Conservation (phyloP, 768 basidiomycete genomes). For the Crucibulum laeve region DNA sequence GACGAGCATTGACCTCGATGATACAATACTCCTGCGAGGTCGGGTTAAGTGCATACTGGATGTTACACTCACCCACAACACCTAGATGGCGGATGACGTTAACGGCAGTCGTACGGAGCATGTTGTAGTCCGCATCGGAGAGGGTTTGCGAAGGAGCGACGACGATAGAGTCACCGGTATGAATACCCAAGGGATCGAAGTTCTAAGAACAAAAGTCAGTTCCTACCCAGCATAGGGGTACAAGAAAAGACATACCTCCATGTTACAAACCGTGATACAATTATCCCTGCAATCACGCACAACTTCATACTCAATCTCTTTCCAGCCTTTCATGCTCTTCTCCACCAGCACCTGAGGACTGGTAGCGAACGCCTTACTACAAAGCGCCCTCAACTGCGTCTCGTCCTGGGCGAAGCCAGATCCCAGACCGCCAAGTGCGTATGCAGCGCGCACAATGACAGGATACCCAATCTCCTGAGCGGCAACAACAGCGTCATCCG, state of each 20-base stretch:
- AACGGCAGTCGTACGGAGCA: conserved; percentile 97
- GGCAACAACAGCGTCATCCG: conserved; percentile 79
- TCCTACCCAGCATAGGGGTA: background rate
- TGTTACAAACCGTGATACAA: conserved; percentile 99
- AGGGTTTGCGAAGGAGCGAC: conserved; percentile 97
- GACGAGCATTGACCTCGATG: conserved; percentile 98
- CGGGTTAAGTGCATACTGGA: conserved; percentile 97
- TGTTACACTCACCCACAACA: conserved; percentile 98
- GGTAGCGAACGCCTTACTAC: conserved; percentile 93
- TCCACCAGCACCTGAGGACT: conserved; percentile 99
- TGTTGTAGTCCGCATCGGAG: conserved; percentile 99
- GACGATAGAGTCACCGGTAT: conserved; percentile 98
- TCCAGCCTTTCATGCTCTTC: conserved; percentile 99
- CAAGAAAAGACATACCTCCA: conserved; percentile 74
- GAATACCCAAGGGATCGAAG: conserved; percentile 97
- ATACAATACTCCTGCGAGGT: conserved; percentile 96
- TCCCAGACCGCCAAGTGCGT: conserved; percentile 92
- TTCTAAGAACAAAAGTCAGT: conserved; percentile 52
- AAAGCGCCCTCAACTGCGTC: conserved; percentile 81
- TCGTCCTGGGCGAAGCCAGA: conserved; percentile 97
- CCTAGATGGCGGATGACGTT: conserved; percentile 99
- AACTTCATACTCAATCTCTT: conserved; percentile 99
- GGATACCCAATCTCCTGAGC: conserved; percentile 88
- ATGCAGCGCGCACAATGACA: conserved; percentile 95
- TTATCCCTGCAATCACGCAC: conserved; percentile 97